Base-by-base conservation (phyloP, 176 grass and related monocot species). In the Microstegium vimineum region DNA sequence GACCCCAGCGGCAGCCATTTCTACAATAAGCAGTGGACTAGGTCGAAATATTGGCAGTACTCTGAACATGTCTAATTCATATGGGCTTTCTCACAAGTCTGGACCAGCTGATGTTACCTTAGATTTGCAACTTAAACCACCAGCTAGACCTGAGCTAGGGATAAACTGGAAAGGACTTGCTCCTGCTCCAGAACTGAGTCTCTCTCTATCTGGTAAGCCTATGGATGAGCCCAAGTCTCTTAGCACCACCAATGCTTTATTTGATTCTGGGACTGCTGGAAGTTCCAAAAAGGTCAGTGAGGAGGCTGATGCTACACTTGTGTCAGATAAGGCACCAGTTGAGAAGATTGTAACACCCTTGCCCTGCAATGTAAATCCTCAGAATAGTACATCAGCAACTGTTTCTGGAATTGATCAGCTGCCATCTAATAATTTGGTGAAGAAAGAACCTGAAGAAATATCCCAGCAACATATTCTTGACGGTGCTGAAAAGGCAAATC, bases 121-220 rank as follows among this genome's bases (percentile, higher is more conserved):
- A 74, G 88, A 90, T 68, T 86, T 90, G 73, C 88, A 90, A 52
- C 88, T 90, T 86, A 90, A 90, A 83, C 88, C 74, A 62, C 88
- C 88, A 40, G 26, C 83, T 60, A 86, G 88, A 83, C 88, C 88
- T 27, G 88, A 90, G 83, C 38, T 90, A 33, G 88, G 88, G 16
- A 51, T 86, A 73, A 83, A 57, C 13, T 90, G 88, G 88, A 90
- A 90, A 86, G 79, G 46, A 22, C 83, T 90, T 68, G 74, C 73
- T 68, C 83, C 88, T 79, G 83, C 75, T 83, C 83, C 88, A 74
- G 88, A 86, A 57, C 47, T 90, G 26, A 86, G 74, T 60, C 88
- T 90, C 10, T 86, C 83, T 83, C 79, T 90, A 68, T 90, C 43
- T 79, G 88, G 83, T 59, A 82, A 72, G 69, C 83, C 76, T 23